Evolutionary conservation across 108 stramenopile species (phyloP).

Genomic region (Pseudonitzschia delicatissima): DNA sequence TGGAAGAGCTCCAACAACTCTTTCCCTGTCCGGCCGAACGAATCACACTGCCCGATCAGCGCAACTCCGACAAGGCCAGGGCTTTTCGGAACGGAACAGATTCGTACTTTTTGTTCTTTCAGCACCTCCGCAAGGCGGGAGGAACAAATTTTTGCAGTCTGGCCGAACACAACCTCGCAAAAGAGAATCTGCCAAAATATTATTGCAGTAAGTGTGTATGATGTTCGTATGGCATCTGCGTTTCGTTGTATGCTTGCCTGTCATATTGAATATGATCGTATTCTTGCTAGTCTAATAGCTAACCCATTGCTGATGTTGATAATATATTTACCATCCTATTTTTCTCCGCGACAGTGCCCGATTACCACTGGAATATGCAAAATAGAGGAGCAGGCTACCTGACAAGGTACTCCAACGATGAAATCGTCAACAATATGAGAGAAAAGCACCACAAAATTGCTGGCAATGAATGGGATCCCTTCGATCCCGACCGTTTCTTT

Average conservation of each 20-base stretch:
- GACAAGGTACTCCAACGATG: conserved; percentile 49
- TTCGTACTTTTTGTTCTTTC: conserved; percentile 67
- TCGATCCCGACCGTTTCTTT: conserved; percentile 57
- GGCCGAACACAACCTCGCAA: conserved; percentile 65
- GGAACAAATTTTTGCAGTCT: conserved; percentile 80
- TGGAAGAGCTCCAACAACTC: conserved; percentile 48
- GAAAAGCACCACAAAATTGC: conserved; percentile 49
- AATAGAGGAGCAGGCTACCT: conserved; percentile 56
- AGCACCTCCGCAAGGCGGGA: conserved; percentile 79
- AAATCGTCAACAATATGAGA: conserved; percentile 50
- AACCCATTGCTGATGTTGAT: too few species aligned
- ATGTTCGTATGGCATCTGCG: not conserved
- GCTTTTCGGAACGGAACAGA: conserved; percentile 49
- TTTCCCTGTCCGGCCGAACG: conserved; percentile 79
- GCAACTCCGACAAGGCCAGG: conserved; percentile 44
- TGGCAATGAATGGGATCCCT: conserved; percentile 83
- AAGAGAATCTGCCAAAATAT: conserved; percentile 48
- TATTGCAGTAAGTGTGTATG: conserved; percentile 35
- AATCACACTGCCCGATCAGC: conserved; percentile 71
- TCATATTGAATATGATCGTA: too few species aligned
- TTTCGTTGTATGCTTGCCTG: too few species aligned
- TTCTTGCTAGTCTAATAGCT: too few species aligned
- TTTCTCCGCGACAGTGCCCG: conserved; percentile 59
- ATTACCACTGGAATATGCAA: conserved; percentile 33
- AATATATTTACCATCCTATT: too few species aligned